Evolutionary conservation across 805 yeast species (phyloP).

Genomic region (Wickerhamiella alocasiicola): DNA sequence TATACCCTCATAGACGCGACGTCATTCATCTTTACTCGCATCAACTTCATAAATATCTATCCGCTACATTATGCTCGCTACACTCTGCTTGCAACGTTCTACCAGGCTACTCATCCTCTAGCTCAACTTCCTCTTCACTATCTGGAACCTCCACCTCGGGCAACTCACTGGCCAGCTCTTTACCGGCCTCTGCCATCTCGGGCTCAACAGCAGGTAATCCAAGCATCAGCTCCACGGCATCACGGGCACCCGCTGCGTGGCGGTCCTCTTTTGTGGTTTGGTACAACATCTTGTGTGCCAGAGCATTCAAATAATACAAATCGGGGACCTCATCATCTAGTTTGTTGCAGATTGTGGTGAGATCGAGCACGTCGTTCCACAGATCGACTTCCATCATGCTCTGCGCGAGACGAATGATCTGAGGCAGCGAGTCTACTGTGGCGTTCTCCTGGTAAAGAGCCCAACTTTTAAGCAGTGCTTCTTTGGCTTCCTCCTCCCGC

Average conservation of each 20-base stretch:
- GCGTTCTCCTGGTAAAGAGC: conserved; percentile 44
- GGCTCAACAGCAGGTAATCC: conserved; percentile 43
- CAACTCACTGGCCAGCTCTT: conserved; percentile 37
- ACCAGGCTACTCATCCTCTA: not conserved
- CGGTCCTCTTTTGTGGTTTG: conserved; percentile 19
- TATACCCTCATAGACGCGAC: too few relatives aligned
- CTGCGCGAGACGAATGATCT: conserved; percentile 58
- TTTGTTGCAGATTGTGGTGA: conserved; percentile 55
- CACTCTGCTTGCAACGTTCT: too few relatives aligned
- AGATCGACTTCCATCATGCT: conserved; percentile 66
- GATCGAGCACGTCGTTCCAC: conserved; percentile 53
- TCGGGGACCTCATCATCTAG: conserved; percentile 80
- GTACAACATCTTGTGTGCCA: conserved; percentile 36
- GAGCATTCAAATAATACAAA: conserved; percentile 69
- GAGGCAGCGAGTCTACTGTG: conserved; percentile 39
- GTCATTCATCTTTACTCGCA: too few relatives aligned
- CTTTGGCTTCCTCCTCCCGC: conserved; percentile 54
- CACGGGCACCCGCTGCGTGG: conserved; percentile 31
- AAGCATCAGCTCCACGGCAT: conserved; percentile 31
- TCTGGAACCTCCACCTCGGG: conserved; percentile 33
- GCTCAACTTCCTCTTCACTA: not conserved
- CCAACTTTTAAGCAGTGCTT: conserved; percentile 63
- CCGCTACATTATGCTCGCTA: too few relatives aligned
- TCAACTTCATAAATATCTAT: too few relatives aligned
- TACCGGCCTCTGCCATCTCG: conserved; percentile 46